phyloP scores from a whole-genome alignment of 495 filamentous ascomycete species.

The Peziza echinospora region DNA sequence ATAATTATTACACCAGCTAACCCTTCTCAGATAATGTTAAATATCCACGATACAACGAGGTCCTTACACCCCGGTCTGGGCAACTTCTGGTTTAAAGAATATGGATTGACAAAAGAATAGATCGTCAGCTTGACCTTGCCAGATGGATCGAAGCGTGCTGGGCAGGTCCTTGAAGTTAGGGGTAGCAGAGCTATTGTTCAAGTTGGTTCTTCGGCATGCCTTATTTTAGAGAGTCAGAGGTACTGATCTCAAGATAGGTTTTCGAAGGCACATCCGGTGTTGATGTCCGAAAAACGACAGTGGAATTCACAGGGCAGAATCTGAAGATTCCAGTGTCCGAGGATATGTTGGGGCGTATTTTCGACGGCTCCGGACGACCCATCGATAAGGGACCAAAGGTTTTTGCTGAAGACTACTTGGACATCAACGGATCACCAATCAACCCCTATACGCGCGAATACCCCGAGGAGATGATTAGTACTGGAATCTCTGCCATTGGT shows the following conservation, averaged over 20 bases:
- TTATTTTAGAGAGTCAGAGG: neutral
- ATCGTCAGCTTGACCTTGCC: slow-evolving; percentile 90
- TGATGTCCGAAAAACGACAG: slow-evolving; percentile 97
- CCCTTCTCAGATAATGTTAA: slow-evolving; percentile 48
- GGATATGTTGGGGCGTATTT: slow-evolving; percentile 97
- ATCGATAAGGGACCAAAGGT: slow-evolving; percentile 99
- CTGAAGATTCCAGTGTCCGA: slow-evolving; percentile 97
- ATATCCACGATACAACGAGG: slow-evolving; percentile 85
- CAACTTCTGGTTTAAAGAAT: too few relatives aligned
- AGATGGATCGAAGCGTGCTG: slow-evolving; percentile 81
- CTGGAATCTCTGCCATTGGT: slow-evolving; percentile 86
- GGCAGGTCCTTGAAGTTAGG: slow-evolving; percentile 92
- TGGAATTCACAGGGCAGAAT: slow-evolving; percentile 91
- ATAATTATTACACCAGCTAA: neutral
- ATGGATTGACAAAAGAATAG: slow-evolving; percentile 9
- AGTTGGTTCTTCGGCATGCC: slow-evolving; percentile 28
- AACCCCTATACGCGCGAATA: slow-evolving; percentile 97
- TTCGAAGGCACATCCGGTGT: slow-evolving; percentile 95
- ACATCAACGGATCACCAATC: slow-evolving; percentile 98
- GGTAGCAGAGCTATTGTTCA: slow-evolving; percentile 84
- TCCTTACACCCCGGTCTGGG: neutral
- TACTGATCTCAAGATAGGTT: slow-evolving; percentile 34
- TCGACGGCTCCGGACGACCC: slow-evolving; percentile 88
- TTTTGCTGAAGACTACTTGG: slow-evolving; percentile 87
- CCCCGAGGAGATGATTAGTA: slow-evolving; percentile 99